A percentile compares a stretch with the other conserved stretches of the same genome.
phyloP scores from a whole-genome alignment of 441 rosid genomes.

The Eugenia klotzschiana region DNA sequence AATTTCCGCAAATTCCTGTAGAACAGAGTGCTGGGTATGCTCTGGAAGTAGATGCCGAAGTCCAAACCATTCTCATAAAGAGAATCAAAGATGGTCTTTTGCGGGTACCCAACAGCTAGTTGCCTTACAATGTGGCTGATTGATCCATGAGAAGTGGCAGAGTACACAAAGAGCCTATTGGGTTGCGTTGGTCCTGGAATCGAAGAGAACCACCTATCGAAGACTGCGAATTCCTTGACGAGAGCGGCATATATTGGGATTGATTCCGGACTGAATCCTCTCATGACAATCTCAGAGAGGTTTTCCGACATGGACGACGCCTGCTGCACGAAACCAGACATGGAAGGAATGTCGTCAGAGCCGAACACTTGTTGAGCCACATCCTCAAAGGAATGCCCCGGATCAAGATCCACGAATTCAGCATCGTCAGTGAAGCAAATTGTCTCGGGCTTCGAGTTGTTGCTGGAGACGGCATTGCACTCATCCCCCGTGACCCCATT shows the following conservation, averaged over 20 bases:
- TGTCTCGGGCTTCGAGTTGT: slow-evolving; percentile 11
- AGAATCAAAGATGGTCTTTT: slow-evolving; percentile 77
- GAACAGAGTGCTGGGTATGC: slow-evolving; percentile 72
- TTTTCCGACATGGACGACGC: slow-evolving; percentile 55
- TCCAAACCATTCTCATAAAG: slow-evolving; percentile 46
- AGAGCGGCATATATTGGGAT: slow-evolving; percentile 56
- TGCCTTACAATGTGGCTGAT: slow-evolving; percentile 74
- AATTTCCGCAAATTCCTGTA: slow-evolving; percentile 70
- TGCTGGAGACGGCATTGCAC: slow-evolving; percentile 62
- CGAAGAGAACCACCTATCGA: slow-evolving; percentile 88
- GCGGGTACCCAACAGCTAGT: slow-evolving; percentile 73
- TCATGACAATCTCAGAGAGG: slow-evolving; percentile 71
- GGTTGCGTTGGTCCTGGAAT: slow-evolving; percentile 97
- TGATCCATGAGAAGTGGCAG: slow-evolving; percentile 92
- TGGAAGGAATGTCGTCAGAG: slow-evolving; percentile 47
- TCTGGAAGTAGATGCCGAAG: slow-evolving; percentile 73
- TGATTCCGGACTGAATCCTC: slow-evolving; percentile 63
- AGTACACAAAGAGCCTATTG: slow-evolving; percentile 73
- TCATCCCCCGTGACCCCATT: slow-evolving; percentile 81
- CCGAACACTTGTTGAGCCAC: slow-evolving; percentile 77
- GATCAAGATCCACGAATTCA: slow-evolving; percentile 89
- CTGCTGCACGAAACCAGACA: slow-evolving; percentile 86
- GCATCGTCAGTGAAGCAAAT: slow-evolving; percentile 78
- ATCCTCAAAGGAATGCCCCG: slow-evolving; percentile 88
- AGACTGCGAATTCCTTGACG: slow-evolving; percentile 67